Percentiles rank a stretch among this genome's conserved stretches.
Conservation (phyloP, 345 rosid genomes). For the Lepidium sativum region DNA sequence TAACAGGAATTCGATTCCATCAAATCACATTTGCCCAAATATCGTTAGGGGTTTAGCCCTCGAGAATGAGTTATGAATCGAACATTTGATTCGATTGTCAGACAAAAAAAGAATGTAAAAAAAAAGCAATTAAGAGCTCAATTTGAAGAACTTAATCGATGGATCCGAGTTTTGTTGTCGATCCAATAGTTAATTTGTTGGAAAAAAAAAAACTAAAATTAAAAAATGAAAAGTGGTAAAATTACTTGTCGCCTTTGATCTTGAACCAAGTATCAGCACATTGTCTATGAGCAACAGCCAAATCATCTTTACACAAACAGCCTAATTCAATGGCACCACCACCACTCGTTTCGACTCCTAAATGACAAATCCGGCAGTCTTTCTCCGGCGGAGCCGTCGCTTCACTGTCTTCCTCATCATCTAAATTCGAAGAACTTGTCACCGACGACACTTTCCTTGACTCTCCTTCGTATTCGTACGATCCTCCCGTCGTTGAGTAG, state of each 20-base stretch:
- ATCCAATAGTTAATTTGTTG: no score
- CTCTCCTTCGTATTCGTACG: conserved; percentile 40
- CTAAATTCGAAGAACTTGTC: conserved; percentile 36
- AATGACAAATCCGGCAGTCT: conserved; percentile 88
- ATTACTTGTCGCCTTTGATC: conserved; percentile 82
- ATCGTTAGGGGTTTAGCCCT: no score
- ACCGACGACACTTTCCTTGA: conserved; percentile 35
- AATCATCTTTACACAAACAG: conserved; percentile 89
- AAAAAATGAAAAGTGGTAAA: neutral
- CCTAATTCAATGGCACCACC: conserved; percentile 71
- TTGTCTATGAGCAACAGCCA: conserved; percentile 88
- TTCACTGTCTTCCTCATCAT: conserved; percentile 33
- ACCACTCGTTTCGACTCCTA: conserved; percentile 60
- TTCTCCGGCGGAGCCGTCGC: conserved; percentile 51
- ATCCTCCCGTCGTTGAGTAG: conserved; percentile 69
- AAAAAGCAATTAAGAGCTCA: no score
- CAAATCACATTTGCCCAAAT: no score
- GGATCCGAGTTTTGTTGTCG: no score
- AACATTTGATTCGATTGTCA: no score
- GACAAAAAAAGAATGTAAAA: no score
- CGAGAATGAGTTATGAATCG: no score
- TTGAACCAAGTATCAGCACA: conserved; percentile 99
- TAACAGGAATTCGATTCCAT: no score
- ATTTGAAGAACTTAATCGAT: no score
- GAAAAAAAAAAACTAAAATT: no score